These are phyloP conservation scores for Spiraea crenata DNA, from an alignment of 331 rosid species.

Conservation along the genomic window DNA sequence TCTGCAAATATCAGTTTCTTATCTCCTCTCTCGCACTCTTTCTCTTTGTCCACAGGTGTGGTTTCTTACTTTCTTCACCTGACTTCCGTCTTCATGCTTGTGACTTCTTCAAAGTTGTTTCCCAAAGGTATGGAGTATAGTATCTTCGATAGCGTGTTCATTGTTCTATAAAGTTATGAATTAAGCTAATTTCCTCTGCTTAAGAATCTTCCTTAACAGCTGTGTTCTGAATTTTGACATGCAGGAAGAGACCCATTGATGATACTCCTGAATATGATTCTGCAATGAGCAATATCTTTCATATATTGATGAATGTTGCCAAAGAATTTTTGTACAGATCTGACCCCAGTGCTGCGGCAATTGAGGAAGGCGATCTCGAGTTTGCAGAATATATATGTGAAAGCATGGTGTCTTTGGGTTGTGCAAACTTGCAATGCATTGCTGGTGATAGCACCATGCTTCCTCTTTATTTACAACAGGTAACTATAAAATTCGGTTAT, in stretches of 20 bases:
- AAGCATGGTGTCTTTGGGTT: conserved; percentile 81
- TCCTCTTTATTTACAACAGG: conserved; percentile 76
- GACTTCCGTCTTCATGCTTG: conserved; percentile 95
- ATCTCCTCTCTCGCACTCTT: conserved; percentile 14
- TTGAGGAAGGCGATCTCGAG: conserved; percentile 76
- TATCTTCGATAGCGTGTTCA: conserved; percentile 12
- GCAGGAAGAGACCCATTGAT: conserved; percentile 83
- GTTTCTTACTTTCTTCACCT: conserved; percentile 81
- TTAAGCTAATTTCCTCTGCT: not conserved
- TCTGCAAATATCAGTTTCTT: conserved; percentile 19
- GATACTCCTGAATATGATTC: conserved; percentile 79
- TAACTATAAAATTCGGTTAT: conserved; percentile 24
- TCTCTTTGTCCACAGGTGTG: conserved; percentile 57
- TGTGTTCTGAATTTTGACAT: conserved; percentile 25
- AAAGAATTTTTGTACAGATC: conserved; percentile 68
- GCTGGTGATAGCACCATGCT: conserved; percentile 59
- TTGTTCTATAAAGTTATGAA: not conserved
- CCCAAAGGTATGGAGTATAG: conserved; percentile 60
- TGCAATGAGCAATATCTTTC: conserved; percentile 67
- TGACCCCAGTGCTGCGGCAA: conserved; percentile 40
- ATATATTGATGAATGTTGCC: conserved; percentile 69
- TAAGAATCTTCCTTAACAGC: conserved; percentile 19
- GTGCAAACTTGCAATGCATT: conserved; percentile 78
- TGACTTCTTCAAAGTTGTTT: conserved; percentile 89
- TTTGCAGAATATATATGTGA: conserved; percentile 82